phyloP scores from a whole-genome alignment of 805 yeast species.

The Schizosaccharomyces cryophilus region DNA sequence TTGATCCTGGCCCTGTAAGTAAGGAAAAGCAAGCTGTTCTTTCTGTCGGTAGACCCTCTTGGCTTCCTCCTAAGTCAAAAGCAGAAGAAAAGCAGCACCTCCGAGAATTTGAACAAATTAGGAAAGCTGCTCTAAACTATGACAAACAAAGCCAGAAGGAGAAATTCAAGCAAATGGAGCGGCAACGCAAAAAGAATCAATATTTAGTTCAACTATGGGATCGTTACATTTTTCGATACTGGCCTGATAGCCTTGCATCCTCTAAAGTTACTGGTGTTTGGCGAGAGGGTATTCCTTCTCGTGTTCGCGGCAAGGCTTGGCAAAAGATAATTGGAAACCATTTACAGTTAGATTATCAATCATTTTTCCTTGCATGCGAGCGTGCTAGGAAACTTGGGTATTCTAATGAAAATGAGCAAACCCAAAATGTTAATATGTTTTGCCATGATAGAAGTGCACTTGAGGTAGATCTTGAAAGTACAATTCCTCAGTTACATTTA shows the following conservation, averaged over 20 bases:
- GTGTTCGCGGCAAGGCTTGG: not conserved
- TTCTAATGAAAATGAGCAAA: not conserved
- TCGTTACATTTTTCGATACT: not conserved
- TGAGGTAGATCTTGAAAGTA: not conserved
- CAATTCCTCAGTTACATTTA: not conserved
- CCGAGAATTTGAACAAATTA: not conserved
- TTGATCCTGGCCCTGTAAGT: not conserved
- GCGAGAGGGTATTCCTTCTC: not conserved
- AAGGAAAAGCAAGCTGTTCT: slow-evolving; percentile 2
- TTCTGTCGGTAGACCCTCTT: not conserved
- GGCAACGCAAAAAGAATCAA: not conserved
- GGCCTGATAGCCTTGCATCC: not conserved
- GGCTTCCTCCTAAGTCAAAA: slow-evolving; percentile 1
- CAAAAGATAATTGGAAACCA: not conserved
- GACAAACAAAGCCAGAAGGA: not conserved
- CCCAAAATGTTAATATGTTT: not conserved
- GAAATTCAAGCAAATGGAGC: not conserved
- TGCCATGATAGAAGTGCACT: not conserved
- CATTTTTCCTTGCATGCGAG: not conserved
- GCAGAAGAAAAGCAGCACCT: not conserved
- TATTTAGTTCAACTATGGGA: not conserved
- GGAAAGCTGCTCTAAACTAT: not conserved
- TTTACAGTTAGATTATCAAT: not conserved
- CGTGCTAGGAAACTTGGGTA: not conserved
- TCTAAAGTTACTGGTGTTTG: not conserved